phyloP scores from a whole-genome alignment of 1,139 yeast genomes.

The Diutina rugosa region DNA sequence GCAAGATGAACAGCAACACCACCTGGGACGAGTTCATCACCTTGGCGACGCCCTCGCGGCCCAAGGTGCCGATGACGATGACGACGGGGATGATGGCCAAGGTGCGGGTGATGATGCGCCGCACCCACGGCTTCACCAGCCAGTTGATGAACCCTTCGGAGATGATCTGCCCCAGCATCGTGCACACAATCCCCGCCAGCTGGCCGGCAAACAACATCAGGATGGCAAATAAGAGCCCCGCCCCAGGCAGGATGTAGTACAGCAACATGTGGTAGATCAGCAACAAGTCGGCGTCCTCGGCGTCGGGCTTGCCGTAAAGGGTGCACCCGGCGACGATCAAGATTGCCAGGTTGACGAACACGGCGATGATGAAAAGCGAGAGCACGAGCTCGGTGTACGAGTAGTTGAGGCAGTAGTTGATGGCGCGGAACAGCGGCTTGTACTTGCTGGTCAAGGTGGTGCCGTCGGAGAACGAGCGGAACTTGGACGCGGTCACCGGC shows the following conservation, averaged over 20 bases:
- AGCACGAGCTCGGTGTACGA: slow-evolving; percentile 55
- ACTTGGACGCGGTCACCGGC: slow-evolving; percentile 16
- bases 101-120: slow-evolving; percentile 72
- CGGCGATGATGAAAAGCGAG: slow-evolving; percentile 57
- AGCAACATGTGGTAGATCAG: slow-evolving; percentile 70
- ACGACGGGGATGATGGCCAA: slow-evolving; percentile 86
- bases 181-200: slow-evolving; percentile 96
- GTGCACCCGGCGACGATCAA: slow-evolving; percentile 66
- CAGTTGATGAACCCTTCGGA: slow-evolving; percentile 86
- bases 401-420: slow-evolving; percentile 49
- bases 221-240: slow-evolving; percentile 84
- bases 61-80: slow-evolving; percentile 61
- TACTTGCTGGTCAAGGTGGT: slow-evolving; percentile 24
- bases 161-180: slow-evolving; percentile 94
- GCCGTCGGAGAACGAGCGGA: slow-evolving; percentile 25
- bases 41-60: slow-evolving; percentile 74
- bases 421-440: slow-evolving; percentile 55
- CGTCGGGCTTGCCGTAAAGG: slow-evolving; percentile 29
- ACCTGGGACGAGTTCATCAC: slow-evolving; percentile 84
- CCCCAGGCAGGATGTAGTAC: slow-evolving; percentile 70
- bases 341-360: slow-evolving; percentile 65
- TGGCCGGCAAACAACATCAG: slow-evolving; percentile 94
- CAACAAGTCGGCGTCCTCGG: slow-evolving; percentile 71
- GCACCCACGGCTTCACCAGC: slow-evolving; percentile 75
- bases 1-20: slow-evolving; percentile 68